These are phyloP conservation scores for Trichosporon inkin DNA, from an alignment of 1,284 basidiomycete genomes.

Conservation along the genomic window DNA sequence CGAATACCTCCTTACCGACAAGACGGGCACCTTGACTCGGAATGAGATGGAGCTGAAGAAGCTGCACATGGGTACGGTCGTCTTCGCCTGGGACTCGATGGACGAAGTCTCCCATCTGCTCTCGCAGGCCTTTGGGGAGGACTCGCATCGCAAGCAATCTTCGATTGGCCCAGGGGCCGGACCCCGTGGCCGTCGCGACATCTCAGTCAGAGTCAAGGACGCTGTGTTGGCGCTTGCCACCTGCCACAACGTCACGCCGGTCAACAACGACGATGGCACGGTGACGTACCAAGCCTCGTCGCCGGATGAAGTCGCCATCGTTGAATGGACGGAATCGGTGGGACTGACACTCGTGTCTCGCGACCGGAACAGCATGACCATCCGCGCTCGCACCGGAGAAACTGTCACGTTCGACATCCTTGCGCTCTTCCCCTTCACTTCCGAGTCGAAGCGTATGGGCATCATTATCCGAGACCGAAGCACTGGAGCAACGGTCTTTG, in stretches of 20 bases:
- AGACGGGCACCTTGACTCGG: constrained; percentile 95
- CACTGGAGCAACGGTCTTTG: constrained; percentile 75
- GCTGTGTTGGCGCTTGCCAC: constrained; percentile 88
- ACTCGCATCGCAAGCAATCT: constrained; percentile 33
- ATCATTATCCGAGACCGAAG: constrained; percentile 81
- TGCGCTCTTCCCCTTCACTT: constrained; percentile 95
- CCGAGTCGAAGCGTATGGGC: constrained; percentile 98
- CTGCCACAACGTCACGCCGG: constrained; percentile 97
- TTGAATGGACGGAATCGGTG: constrained; percentile 95
- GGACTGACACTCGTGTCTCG: constrained; percentile 82
- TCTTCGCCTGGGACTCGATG: constrained; percentile 94
- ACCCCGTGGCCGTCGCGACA: constrained; percentile 78
- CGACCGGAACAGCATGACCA: constrained; percentile 78
- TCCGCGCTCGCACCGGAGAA: constrained; percentile 64
- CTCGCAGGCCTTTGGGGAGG: constrained; percentile 67
- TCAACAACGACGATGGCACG: constrained; percentile 85
- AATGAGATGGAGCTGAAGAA: constrained; percentile 99
- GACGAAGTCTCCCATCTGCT: constrained; percentile 93
- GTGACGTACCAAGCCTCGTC: constrained; percentile 97
- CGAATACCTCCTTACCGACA: constrained; percentile 92
- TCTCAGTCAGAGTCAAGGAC: constrained; percentile 91
- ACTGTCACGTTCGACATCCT: constrained; percentile 76
- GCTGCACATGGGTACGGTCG: constrained; percentile 97
- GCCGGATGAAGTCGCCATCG: constrained; percentile 98
- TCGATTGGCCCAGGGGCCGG: constrained; percentile 52